Base-by-base conservation (phyloP, 345 rosid species). In the Dipteronia sinensis region DNA sequence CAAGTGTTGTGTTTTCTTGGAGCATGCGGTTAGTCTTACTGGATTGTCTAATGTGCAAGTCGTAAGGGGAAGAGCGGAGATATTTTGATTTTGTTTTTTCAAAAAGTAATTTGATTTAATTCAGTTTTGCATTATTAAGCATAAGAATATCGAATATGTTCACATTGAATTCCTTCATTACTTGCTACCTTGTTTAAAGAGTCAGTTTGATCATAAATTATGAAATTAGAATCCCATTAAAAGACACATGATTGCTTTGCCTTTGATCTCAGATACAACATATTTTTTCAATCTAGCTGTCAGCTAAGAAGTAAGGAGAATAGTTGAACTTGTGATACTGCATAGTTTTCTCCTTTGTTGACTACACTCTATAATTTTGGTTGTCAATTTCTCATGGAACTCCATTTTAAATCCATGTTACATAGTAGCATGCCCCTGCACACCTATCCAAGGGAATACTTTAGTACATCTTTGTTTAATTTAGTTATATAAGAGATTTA, bases 61-160 rank as follows among this genome's bases (percentile, higher is more conserved):
- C 56, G 85, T 90, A 17, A 88, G 93, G 80, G 96, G 94, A 79
- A 92, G 99, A 88, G 99, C 97, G 20, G 99, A 95, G 98, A 98
- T 93, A 81, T 12, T 55, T 40, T 69, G 51, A 34, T 67, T 25
- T 55, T 9, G 16, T 66, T 22, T 58, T 77, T 74, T 25, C 6
- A 34, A 0, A 15, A 31, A 29, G 15, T 40, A 40, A 40, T 40
- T 56, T 56, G 62, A 34, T 56, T 49, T 22, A 25, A 17, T 63
- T 23, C 46, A 23, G 58, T 10, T 63, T 62, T 59, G n/a, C 53
- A 7, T 40, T 73, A n/a, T n/a, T n/a, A n/a, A n/a, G n/a, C n/a
- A n/a, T n/a, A n/a, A n/a, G n/a, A n/a, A n/a, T n/a, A n/a, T 56
- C 53, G 53, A 3, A n/a, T 66, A 12, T 66, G 69, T 19, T 66